Evolutionary conservation across 192 early-diverging fungal species (phyloP).

Genomic region (Entomortierella beljakovae): DNA sequence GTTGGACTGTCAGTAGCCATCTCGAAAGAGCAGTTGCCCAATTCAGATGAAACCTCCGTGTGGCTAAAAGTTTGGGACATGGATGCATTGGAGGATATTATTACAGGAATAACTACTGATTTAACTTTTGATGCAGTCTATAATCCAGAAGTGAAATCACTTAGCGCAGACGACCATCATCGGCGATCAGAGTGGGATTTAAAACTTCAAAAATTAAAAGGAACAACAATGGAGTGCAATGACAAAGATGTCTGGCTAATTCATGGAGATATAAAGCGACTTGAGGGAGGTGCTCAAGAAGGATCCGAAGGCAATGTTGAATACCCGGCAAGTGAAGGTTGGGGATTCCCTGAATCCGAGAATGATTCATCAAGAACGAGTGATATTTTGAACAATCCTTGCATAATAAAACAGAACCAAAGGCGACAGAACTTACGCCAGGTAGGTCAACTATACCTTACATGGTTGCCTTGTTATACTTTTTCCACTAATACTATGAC

Average conservation of each 20-base stretch:
- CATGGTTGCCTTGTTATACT: no score
- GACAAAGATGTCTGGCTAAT: constrained; percentile 9
- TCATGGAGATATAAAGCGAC: not conserved
- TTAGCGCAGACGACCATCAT: not conserved
- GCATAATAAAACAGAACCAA: no score
- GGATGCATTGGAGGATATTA: constrained; percentile 4
- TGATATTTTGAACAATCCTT: no score
- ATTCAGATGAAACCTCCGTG: not conserved
- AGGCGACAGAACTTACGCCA: no score
- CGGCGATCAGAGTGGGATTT: constrained; percentile 7
- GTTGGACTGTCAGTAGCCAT: constrained; percentile 12
- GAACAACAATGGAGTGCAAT: not conserved
- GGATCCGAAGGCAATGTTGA: not conserved
- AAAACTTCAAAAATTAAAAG: not conserved
- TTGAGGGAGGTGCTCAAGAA: not conserved
- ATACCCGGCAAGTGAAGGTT: no score
- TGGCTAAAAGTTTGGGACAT: constrained; percentile 18
- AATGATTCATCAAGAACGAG: no score
- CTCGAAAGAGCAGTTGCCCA: not conserved
- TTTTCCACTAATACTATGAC: no score
- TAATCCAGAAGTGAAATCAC: not conserved
- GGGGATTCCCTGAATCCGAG: no score
- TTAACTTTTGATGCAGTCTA: constrained; percentile 7
- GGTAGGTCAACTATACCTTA: no score
- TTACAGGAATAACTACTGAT: constrained; percentile 11